Conservation (phyloP, 331 rosid species). For the Malus hybrid region DNA sequence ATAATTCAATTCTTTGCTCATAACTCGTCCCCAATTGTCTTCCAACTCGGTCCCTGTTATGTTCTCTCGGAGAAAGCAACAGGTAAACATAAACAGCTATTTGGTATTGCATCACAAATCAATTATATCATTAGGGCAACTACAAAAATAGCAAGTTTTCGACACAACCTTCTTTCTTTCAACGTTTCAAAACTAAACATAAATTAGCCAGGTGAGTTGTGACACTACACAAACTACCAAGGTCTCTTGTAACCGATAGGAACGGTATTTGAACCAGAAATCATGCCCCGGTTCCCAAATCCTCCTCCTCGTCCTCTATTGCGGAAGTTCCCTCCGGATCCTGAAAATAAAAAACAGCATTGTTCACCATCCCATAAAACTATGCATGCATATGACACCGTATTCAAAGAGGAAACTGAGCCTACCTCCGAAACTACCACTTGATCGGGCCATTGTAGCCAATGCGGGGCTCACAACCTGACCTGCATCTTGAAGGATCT, state of each 20-base stretch:
- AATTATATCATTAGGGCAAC: not conserved
- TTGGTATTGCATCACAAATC: not conserved
- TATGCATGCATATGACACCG: not conserved
- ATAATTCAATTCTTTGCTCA: too few relatives aligned
- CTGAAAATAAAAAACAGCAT: slow-evolving; percentile 18
- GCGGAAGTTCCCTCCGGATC: slow-evolving; percentile 63
- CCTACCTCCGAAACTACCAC: slow-evolving; percentile 59
- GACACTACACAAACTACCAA: slow-evolving; percentile 30
- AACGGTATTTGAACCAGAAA: slow-evolving; percentile 66
- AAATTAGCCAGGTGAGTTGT: not conserved
- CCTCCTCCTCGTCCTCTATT: slow-evolving; percentile 65
- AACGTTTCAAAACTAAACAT: not conserved
- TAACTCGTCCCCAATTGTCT: too few relatives aligned
- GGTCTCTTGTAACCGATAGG: slow-evolving; percentile 67
- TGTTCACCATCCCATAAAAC: not conserved
- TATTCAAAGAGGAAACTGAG: not conserved
- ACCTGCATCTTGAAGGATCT: slow-evolving; percentile 82
- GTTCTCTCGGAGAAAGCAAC: not conserved
- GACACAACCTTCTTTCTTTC: not conserved
- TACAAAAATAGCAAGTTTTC: not conserved
- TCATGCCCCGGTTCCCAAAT: slow-evolving; percentile 44
- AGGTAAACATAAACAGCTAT: not conserved
- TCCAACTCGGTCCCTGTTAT: too few relatives aligned
- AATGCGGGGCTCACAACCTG: slow-evolving; percentile 64
- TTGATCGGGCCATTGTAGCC: slow-evolving; percentile 46